Evolutionary conservation across 768 basidiomycete species (phyloP).

Genomic region (Hypsizygus marmoreus): DNA sequence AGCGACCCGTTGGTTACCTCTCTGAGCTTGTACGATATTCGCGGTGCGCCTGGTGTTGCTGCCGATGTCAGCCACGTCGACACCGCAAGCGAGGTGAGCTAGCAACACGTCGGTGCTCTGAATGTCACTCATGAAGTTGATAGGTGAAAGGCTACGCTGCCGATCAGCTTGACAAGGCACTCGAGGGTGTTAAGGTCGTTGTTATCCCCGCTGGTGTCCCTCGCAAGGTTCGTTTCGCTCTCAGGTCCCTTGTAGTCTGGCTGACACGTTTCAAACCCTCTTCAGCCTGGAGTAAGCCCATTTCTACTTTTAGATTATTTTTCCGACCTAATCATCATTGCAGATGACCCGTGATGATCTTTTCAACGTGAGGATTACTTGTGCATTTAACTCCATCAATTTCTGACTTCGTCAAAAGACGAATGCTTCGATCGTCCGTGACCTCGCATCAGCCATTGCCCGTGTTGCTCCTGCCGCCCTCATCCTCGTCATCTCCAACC

Average conservation of each 20-base stretch:
- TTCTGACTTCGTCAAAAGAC: slow-evolving; percentile 50
- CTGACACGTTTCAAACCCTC: slow-evolving; percentile 25
- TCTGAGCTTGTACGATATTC: slow-evolving; percentile 91
- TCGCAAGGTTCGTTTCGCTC: slow-evolving; percentile 72
- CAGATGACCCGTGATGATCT: slow-evolving; percentile 97
- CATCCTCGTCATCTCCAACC: slow-evolving; percentile 97
- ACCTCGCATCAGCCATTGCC: slow-evolving; percentile 87
- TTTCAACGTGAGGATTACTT: slow-evolving; percentile 70
- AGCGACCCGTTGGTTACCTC: slow-evolving; percentile 86
- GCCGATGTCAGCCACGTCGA: slow-evolving; percentile 97
- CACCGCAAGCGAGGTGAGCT: slow-evolving; percentile 72
- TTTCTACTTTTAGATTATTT: slow-evolving; percentile 8
- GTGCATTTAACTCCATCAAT: neutral
- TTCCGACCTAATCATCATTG: slow-evolving; percentile 24
- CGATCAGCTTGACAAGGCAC: slow-evolving; percentile 86
- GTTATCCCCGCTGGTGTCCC: slow-evolving; percentile 99
- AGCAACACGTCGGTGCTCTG: slow-evolving; percentile 12
- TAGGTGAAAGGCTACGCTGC: slow-evolving; percentile 81
- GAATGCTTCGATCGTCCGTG: slow-evolving; percentile 96
- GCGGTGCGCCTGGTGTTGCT: slow-evolving; percentile 95
- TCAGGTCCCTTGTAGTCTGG: slow-evolving; percentile 1
- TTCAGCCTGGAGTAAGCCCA: slow-evolving; percentile 78
- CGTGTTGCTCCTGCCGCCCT: slow-evolving; percentile 89
- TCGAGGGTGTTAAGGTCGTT: slow-evolving; percentile 88
- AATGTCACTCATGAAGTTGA: slow-evolving; percentile 14